Evolutionary conservation across 1,284 basidiomycete genomes (phyloP).

Genomic region (Cutaneotrichosporon cavernicola): DNA sequence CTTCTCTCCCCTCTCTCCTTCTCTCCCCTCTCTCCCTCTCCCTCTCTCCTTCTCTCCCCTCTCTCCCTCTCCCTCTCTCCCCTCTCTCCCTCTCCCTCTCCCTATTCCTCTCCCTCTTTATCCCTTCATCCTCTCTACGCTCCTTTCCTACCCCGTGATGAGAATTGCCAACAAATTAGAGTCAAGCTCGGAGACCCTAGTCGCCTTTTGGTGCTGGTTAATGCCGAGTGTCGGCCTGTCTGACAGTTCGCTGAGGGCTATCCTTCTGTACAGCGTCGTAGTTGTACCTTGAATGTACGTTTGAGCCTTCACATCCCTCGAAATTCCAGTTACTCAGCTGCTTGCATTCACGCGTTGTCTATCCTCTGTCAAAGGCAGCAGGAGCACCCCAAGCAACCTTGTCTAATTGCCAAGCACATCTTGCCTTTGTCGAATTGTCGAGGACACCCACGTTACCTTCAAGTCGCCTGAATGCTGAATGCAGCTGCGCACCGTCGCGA

Average conservation of each 20-base stretch:
- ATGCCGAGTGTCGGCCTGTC: slow-evolving; percentile 33
- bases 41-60: not conserved
- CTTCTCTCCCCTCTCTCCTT: not conserved
- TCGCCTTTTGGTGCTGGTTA: slow-evolving; percentile 26
- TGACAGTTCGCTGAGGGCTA: slow-evolving; percentile 29
- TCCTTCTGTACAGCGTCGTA: not conserved
- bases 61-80: too few species aligned
- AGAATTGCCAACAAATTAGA: slow-evolving; percentile 35
- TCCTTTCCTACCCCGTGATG: slow-evolving; percentile 23
- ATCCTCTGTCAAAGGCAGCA: too few species aligned
- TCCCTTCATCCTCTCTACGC: slow-evolving; percentile 1
- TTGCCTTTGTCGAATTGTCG: too few species aligned
- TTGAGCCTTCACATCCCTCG: too few species aligned
- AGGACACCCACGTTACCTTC: too few species aligned
- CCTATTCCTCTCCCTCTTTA: not conserved
- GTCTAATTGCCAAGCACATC: too few species aligned
- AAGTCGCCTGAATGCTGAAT: too few species aligned
- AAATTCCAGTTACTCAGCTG: too few species aligned
- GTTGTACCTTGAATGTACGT: not conserved
- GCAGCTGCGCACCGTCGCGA: too few species aligned
- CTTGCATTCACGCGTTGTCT: too few species aligned
- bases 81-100: too few species aligned
- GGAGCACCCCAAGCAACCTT: too few species aligned
- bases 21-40: not conserved
- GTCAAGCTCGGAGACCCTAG: slow-evolving; percentile 35